phyloP scores from a whole-genome alignment of 495 filamentous ascomycete species.

The Pseudomonodictys pantanalensis region DNA sequence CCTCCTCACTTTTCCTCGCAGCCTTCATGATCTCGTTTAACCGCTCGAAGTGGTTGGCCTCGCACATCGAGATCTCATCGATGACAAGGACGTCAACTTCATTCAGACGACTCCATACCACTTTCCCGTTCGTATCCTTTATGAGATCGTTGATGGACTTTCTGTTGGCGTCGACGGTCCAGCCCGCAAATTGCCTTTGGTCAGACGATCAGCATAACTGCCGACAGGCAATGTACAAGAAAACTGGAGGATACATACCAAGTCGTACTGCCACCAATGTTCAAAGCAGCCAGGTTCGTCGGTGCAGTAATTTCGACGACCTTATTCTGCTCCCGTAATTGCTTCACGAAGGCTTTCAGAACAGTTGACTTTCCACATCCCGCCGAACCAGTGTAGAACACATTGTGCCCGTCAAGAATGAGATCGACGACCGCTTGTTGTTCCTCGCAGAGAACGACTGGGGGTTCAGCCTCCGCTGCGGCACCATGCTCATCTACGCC shows the following conservation, averaged over 20 bases:
- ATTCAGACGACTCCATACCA: slow-evolving; percentile 32
- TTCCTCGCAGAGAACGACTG: slow-evolving; percentile 47
- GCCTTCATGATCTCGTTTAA: slow-evolving; percentile 51
- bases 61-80: slow-evolving; percentile 51
- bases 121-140: neutral
- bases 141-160: slow-evolving; percentile 30
- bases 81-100: slow-evolving; percentile 45
- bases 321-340: slow-evolving; percentile 37
- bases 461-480: too few relatives aligned
- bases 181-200: slow-evolving; percentile 48
- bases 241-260: slow-evolving; percentile 33
- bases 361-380: slow-evolving; percentile 60
- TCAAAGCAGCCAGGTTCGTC: slow-evolving; percentile 53
- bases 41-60: slow-evolving; percentile 52
- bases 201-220: too few relatives aligned
- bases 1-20: slow-evolving; percentile 21
- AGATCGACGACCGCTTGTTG: slow-evolving; percentile 48
- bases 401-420: slow-evolving; percentile 49
- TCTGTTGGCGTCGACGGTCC: slow-evolving; percentile 41
- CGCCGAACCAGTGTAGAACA: slow-evolving; percentile 62
- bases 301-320: slow-evolving; percentile 53
- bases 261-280: slow-evolving; percentile 53
- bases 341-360: slow-evolving; percentile 46
- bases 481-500: too few relatives aligned
- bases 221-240: too few relatives aligned